Evolutionary conservation across 306 rosid genomes (phyloP), one percentile per base, ranked within the genome.

Genomic region (Oxytropis ochrocephala): DNA sequence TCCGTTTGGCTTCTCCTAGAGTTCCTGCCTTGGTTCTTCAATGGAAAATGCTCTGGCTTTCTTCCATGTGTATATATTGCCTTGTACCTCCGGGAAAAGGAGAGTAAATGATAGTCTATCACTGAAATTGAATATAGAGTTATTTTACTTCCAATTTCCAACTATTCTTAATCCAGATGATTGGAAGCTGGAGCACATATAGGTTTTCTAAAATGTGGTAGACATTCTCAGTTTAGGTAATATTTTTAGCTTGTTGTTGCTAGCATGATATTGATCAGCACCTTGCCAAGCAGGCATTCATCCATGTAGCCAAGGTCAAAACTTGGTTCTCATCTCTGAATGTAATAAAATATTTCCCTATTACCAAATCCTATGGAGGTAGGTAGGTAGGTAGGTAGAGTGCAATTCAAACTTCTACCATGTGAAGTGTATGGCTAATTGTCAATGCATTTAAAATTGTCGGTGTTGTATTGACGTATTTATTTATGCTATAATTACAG

Each of bases 401-500:
- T 58, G 69, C 17, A 0, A 18, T 74, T 6, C 38, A 74, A 49
- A 44, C 18, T 54, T 54, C 55, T 67, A 51, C 7, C 29, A 57
- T 68, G 61, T 19, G 11, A n/a, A 53, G 35, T 77, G 3, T 52
- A 14, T 24, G 29, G 64, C 42, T 63, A 16, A 50, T 68, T 53
- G 48, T 35, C 44, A 8, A 16, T 49, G 63, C 13, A 30, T 62
- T 39, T 46, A 46, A 29, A 47, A 18, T 49, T 1, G 18, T 60
- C 14, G 11, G 3, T 39, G 59, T 11, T 64, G 32, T 30, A 35
- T 69, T 71, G 42, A 75, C 19, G 4, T 21, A 39, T 57, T 72
- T 58, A 38, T 27, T 35, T 73, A 18, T 49, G 14, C 72, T 57
- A 44, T 60, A 12, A 44, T 73, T 81, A 81, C 93, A 95, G 99